Percentiles rank a stretch among this genome's conserved stretches.
Evolutionary conservation across 306 rosid species (phyloP).

Genomic region (Quercus bicolor): DNA sequence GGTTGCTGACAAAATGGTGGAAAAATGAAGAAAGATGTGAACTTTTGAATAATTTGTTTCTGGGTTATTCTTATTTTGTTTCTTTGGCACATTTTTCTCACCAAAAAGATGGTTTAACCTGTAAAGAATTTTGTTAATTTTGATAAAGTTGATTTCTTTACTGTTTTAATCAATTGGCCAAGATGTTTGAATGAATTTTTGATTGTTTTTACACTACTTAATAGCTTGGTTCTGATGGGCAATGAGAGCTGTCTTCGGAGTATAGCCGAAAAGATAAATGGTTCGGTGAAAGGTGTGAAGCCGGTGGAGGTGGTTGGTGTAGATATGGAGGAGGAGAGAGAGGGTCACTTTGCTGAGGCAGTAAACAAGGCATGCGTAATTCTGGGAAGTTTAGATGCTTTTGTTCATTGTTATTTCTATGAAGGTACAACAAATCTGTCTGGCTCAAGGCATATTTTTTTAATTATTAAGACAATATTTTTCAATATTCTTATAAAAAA

Average conservation of each 20-base stretch:
- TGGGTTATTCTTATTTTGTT: background rate
- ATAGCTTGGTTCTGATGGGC: conserved; percentile 81
- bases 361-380: conserved; percentile 57
- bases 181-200: background rate
- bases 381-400: conserved; percentile 69
- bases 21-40: background rate
- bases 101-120: background rate
- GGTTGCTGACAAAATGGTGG: background rate
- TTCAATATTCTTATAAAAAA: background rate
- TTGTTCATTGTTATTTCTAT: conserved; percentile 65
- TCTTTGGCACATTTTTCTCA: background rate
- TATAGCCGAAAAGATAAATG: conserved; percentile 30
- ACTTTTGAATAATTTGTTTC: background rate
- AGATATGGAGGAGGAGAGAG: conserved; percentile 55
- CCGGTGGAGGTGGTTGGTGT: conserved; percentile 53
- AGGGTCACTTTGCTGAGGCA: conserved; percentile 45
- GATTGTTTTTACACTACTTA: background rate
- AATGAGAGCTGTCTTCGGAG: conserved; percentile 35
- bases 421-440: conserved; percentile 43
- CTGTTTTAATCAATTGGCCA: too few relatives aligned
- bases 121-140: too few relatives aligned
- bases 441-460: background rate
- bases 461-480: background rate
- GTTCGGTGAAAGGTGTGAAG: conserved; percentile 23
- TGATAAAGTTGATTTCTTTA: too few relatives aligned